Conservation (phyloP, 2,329 filamentous ascomycete genomes). For the Diaporthe vaccinii region DNA sequence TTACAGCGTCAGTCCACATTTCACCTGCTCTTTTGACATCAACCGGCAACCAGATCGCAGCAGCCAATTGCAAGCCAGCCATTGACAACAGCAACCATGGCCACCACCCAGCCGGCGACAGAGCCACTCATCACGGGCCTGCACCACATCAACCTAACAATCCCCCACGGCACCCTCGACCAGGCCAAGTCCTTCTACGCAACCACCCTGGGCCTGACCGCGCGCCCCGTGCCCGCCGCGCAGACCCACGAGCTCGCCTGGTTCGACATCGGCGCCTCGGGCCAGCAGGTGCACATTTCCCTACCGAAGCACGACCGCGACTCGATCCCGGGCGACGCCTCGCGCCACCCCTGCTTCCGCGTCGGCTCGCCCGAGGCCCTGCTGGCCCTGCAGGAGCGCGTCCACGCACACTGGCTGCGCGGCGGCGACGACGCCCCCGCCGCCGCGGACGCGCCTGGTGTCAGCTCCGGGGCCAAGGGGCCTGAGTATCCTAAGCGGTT, state of each 20-base stretch:
- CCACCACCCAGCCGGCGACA: slow-evolving; percentile 40
- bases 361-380: slow-evolving; percentile 63
- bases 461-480: slow-evolving; percentile 58
- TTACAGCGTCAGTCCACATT: not conserved
- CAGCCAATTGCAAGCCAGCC: not conserved
- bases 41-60: not conserved
- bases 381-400: slow-evolving; percentile 57
- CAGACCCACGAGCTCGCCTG: slow-evolving; percentile 67
- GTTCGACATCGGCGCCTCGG: slow-evolving; percentile 69
- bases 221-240: slow-evolving; percentile 64
- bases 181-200: slow-evolving; percentile 68
- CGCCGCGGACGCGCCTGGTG: slow-evolving; percentile 68
- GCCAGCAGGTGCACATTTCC: slow-evolving; percentile 70
- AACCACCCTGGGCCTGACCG: slow-evolving; percentile 66
- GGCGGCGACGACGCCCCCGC: slow-evolving; percentile 65
- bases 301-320: slow-evolving; percentile 55
- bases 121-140: slow-evolving; percentile 63
- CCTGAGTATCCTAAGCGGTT: slow-evolving; percentile 73
- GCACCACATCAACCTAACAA: slow-evolving; percentile 69
- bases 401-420: slow-evolving; percentile 65
- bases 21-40: not conserved
- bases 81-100: not conserved
- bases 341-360: slow-evolving; percentile 71
- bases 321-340: slow-evolving; percentile 50
- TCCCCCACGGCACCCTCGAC: slow-evolving; percentile 65